Conservation (phyloP, 768 basidiomycete genomes). For the Rhodosporidiobolus sp. region DNA sequence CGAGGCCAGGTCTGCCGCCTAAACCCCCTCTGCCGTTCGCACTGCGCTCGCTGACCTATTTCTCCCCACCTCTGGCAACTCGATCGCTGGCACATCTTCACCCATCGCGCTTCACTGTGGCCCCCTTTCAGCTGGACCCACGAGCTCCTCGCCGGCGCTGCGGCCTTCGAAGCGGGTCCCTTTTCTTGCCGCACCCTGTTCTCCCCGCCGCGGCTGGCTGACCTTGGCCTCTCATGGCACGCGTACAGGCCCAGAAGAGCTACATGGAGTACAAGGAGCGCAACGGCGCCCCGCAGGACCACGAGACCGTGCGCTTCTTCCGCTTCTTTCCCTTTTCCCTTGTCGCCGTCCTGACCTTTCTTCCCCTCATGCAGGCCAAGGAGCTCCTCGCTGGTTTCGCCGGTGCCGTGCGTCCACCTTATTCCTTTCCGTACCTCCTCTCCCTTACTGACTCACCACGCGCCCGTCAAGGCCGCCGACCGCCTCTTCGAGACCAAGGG, state of each 20-base stretch:
- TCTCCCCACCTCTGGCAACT: too few relatives aligned
- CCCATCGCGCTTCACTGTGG: too few relatives aligned
- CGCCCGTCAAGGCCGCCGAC: neutral
- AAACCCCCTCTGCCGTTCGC: too few relatives aligned
- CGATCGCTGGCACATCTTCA: too few relatives aligned
- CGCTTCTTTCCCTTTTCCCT: neutral
- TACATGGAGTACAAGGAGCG: conserved; percentile 48
- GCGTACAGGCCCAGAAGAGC: conserved; percentile 10
- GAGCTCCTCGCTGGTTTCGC: conserved; percentile 50
- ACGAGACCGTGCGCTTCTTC: too few relatives aligned
- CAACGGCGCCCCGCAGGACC: conserved; percentile 47
- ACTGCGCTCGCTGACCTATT: too few relatives aligned
- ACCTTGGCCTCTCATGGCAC: neutral
- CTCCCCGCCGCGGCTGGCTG: neutral
- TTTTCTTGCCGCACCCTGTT: neutral
- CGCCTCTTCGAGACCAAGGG: conserved; percentile 51
- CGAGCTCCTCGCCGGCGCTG: conserved; percentile 22
- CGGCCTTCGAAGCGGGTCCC: neutral
- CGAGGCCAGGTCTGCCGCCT: too few relatives aligned
- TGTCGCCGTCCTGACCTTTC: neutral
- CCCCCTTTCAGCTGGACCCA: conserved; percentile 14
- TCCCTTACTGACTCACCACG: neutral
- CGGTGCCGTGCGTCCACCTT: too few relatives aligned
- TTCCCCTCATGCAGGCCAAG: conserved; percentile 43
- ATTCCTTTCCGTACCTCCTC: neutral